Evolutionary conservation across 352 stramenopile species (phyloP), one percentile per base, ranked within the genome.

Genomic region (Globisporangium cylindrosporum): DNA sequence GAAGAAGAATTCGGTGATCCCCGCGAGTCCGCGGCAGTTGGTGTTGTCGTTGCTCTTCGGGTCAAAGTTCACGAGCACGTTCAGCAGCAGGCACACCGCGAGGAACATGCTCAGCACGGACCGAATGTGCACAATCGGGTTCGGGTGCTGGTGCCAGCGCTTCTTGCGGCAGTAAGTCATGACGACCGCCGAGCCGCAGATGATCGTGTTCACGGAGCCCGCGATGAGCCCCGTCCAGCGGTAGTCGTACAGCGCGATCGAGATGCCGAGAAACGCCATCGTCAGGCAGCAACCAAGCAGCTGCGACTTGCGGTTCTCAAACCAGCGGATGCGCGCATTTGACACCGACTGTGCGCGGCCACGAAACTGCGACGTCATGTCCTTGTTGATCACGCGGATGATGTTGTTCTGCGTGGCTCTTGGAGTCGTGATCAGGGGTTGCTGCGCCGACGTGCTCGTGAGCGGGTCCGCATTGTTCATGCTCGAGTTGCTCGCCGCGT

Each of bases 321-420:
- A 94, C 88, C 88, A 96, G 58, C 81, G 81, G 64, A 96, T 93
- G 46, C 84, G 85, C 62, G 82, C 79, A 53, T 92, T 82, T 25
- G 85, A 77, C 7, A 78, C 77, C 20, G 84, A 92, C 67, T 91
- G 84, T 57, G 84, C 78, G 34, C 86, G 85, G 22, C 88, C 88
- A 24, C 86, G 84, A 72, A 96, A 96, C 69, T 96, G 85, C 53
- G 87, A 70, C 46, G 86, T 92, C 85, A 96, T 93, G 67, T 96
- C 88, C 73, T 96, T 96, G 77, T 96, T 91, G 70, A 96, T 96
- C 18, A 96, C 88, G 54, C 88, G 88, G 57, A 96, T 93, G 67
- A 92, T 84, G 66, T 90, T 93, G 72, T 92, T 87, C 58, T 86
- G 76, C 62, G 73, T 78, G 9, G 71, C 77, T 22, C 80, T 76